phyloP scores from a whole-genome alignment of 768 basidiomycete genomes.

The Phylloporus arenicola region DNA sequence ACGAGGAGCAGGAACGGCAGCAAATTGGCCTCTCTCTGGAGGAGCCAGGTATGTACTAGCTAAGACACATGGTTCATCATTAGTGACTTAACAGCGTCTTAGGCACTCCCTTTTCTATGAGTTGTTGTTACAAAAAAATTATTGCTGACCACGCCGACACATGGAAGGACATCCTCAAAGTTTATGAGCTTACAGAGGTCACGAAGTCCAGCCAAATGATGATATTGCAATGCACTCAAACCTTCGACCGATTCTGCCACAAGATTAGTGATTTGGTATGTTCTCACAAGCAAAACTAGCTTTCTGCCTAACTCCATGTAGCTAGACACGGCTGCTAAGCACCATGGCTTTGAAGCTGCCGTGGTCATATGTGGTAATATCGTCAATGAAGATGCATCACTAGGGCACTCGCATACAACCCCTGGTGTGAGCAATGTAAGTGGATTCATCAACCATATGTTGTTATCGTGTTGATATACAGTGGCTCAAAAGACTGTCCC shows the following conservation, averaged over 20 bases:
- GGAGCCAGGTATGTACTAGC: background rate
- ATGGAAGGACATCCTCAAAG: background rate
- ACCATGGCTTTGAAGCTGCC: background rate
- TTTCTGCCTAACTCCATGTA: too few species aligned
- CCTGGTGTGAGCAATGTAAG: background rate
- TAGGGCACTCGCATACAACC: background rate
- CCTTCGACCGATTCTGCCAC: background rate
- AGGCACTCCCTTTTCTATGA: background rate
- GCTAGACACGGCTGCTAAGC: background rate
- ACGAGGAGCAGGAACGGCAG: background rate
- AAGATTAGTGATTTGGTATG: too few species aligned
- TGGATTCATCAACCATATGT: too few species aligned
- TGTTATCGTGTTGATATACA: too few species aligned
- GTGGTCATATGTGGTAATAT: background rate
- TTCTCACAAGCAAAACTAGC: too few species aligned
- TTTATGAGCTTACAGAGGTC: background rate
- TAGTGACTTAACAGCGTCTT: background rate
- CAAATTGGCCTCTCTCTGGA: background rate
- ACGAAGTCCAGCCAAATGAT: background rate
- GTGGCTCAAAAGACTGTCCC: too few species aligned
- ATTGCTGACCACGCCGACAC: background rate
- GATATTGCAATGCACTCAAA: background rate
- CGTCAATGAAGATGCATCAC: background rate
- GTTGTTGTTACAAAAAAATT: background rate
- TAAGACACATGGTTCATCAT: too few species aligned